phyloP scores from a whole-genome alignment of 768 basidiomycete species.

The Suillus lakei region DNA sequence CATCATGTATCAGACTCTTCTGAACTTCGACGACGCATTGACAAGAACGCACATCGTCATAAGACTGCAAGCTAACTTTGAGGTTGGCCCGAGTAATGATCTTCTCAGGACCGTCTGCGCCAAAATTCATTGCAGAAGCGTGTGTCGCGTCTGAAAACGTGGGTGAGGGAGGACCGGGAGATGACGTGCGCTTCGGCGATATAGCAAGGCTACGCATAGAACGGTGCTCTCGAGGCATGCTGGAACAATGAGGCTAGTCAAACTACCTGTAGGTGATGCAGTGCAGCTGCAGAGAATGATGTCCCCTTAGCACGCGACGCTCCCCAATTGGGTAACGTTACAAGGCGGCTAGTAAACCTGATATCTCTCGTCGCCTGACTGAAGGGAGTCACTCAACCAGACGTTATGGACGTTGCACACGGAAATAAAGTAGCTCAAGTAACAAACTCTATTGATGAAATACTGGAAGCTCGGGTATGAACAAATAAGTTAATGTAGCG shows the following conservation, averaged over 20 bases:
- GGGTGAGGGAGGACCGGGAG: conserved; percentile 75
- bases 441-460: neutral
- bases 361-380: neutral
- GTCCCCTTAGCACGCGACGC: conserved; percentile 6
- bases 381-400: neutral
- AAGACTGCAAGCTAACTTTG: conserved; percentile 77
- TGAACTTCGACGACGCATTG: neutral
- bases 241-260: conserved; percentile 18
- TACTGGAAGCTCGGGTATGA: neutral
- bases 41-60: conserved; percentile 68
- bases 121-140: conserved; percentile 78
- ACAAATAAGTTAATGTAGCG: conserved; percentile 1
- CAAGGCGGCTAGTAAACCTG: neutral
- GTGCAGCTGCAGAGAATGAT: conserved; percentile 9
- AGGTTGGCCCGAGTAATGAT: conserved; percentile 83
- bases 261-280: conserved; percentile 18
- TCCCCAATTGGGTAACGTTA: conserved; percentile 19
- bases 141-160: conserved; percentile 85
- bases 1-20: conserved; percentile 21
- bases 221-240: conserved; percentile 57
- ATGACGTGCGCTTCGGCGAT: conserved; percentile 48
- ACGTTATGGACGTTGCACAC: neutral
- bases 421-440: conserved; percentile 3
- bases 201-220: conserved; percentile 60
- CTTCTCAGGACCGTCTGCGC: conserved; percentile 74